A percentile compares a stretch with the other conserved stretches of the same genome.
These are phyloP conservation scores for Eimeria falciformis DNA, from an alignment of 169 alveolate species.

Conservation along the genomic window DNA sequence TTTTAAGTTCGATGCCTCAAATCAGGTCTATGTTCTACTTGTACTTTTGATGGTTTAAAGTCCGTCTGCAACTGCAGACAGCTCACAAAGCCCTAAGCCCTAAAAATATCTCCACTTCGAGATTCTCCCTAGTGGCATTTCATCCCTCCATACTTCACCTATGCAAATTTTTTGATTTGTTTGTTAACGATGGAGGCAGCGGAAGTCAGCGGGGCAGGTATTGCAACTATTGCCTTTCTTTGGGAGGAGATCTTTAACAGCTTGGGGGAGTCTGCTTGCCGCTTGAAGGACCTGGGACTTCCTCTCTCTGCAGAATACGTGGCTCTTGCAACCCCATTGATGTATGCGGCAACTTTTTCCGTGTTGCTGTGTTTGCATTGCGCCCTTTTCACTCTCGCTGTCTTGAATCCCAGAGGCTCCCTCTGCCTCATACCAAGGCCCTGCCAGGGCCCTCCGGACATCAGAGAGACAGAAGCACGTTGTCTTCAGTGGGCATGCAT, in stretches of 20 bases:
- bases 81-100: too few species aligned
- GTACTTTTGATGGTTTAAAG: too few species aligned
- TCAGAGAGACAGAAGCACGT: background rate
- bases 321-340: background rate
- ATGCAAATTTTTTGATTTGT: background rate
- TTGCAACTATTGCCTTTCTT: background rate
- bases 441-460: background rate
- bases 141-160: too few species aligned
- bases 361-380: constrained; percentile 30
- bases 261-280: constrained; percentile 23
- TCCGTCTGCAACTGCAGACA: too few species aligned
- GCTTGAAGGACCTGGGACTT: background rate
- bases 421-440: constrained; percentile 28
- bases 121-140: too few species aligned
- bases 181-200: constrained; percentile 28
- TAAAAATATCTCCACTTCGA: too few species aligned
- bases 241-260: constrained; percentile 43
- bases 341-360: constrained; percentile 17
- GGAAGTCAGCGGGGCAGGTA: constrained; percentile 46
- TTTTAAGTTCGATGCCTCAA: too few species aligned
- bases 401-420: constrained; percentile 7
- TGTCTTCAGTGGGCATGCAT: constrained; percentile 42
- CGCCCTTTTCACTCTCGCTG: background rate
- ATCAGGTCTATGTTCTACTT: too few species aligned
- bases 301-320: background rate